Evolutionary conservation across 2,329 filamentous ascomycete genomes (phyloP).

Genomic region (Verticillium alfalfae): DNA sequence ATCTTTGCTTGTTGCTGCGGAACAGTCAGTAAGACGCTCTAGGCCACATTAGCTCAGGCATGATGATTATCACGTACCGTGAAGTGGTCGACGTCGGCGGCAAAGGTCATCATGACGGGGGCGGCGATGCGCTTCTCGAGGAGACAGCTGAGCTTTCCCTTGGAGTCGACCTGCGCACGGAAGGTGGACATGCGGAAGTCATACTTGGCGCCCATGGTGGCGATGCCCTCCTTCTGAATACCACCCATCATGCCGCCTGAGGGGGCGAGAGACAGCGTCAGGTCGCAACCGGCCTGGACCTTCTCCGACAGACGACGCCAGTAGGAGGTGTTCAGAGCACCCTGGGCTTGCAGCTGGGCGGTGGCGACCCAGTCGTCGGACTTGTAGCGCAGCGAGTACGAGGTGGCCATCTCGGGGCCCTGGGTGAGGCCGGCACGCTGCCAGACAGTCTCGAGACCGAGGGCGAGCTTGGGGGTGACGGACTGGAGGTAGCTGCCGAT

Average conservation of each 20-base stretch:
- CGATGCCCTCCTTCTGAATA: conserved; percentile 78
- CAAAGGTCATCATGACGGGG: conserved; percentile 89
- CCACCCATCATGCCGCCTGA: conserved; percentile 69
- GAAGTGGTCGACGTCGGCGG: conserved; percentile 91
- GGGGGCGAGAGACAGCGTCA: conserved; percentile 78
- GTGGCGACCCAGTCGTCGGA: conserved; percentile 87
- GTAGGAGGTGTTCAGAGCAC: conserved; percentile 84
- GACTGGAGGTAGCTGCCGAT: conserved; percentile 95
- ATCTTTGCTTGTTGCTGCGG: conserved; percentile 87
- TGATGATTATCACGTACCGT: conserved; percentile 59
- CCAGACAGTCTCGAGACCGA: conserved; percentile 92
- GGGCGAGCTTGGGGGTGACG: conserved; percentile 76
- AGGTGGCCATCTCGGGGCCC: conserved; percentile 85
- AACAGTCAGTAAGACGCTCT: neutral
- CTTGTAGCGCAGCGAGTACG: conserved; percentile 90
- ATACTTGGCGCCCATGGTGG: conserved; percentile 93
- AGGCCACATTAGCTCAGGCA: neutral
- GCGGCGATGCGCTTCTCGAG: conserved; percentile 94
- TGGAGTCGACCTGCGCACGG: conserved; percentile 91
- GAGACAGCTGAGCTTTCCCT: conserved; percentile 87
- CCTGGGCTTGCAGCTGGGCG: conserved; percentile 77
- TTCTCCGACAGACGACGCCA: conserved; percentile 91
- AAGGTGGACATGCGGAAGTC: conserved; percentile 95
- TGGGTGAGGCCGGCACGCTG: conserved; percentile 79
- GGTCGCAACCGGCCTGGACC: conserved; percentile 92